A percentile compares a stretch with the other conserved stretches of the same genome.
Evolutionary conservation across 2,329 filamentous ascomycete species (phyloP).

Genomic region (Zasmidium cellare): DNA sequence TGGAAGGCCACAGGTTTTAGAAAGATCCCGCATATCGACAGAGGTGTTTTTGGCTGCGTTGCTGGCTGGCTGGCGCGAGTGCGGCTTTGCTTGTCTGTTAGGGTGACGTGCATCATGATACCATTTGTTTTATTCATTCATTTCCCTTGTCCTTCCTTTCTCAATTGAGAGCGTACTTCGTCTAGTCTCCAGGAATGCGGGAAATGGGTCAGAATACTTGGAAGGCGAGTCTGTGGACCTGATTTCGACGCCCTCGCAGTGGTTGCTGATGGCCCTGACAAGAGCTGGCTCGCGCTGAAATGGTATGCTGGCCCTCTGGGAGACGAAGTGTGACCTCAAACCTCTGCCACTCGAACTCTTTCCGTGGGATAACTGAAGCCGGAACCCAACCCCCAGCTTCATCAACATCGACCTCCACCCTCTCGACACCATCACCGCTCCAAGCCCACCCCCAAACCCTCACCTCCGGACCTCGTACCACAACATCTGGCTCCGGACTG

Average conservation of each 20-base stretch:
- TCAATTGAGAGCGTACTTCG: too few relatives aligned
- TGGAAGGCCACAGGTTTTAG: conserved; percentile 13
- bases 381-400: conserved; percentile 12
- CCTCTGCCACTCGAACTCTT: conserved; percentile 22
- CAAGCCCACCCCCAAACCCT: conserved; percentile 31
- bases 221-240: conserved; percentile 19
- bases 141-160: background rate
- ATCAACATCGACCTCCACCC: conserved; percentile 26
- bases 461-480: conserved; percentile 5
- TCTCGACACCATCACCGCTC: conserved; percentile 23
- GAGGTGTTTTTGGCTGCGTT: background rate
- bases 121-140: conserved; percentile 4
- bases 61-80: background rate
- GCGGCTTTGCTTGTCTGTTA: background rate
- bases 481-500: conserved; percentile 18
- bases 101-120: conserved; percentile 21
- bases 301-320: conserved; percentile 1
- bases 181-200: too few relatives aligned
- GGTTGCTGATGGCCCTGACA: conserved; percentile 22
- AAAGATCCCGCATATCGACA: background rate
- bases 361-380: conserved; percentile 5
- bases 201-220: too few relatives aligned
- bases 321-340: conserved; percentile 10
- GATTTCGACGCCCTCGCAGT: conserved; percentile 25
- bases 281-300: conserved; percentile 19